These are phyloP conservation scores for Thozetella sp. DNA, from an alignment of 495 filamentous ascomycete species.

Conservation along the genomic window DNA sequence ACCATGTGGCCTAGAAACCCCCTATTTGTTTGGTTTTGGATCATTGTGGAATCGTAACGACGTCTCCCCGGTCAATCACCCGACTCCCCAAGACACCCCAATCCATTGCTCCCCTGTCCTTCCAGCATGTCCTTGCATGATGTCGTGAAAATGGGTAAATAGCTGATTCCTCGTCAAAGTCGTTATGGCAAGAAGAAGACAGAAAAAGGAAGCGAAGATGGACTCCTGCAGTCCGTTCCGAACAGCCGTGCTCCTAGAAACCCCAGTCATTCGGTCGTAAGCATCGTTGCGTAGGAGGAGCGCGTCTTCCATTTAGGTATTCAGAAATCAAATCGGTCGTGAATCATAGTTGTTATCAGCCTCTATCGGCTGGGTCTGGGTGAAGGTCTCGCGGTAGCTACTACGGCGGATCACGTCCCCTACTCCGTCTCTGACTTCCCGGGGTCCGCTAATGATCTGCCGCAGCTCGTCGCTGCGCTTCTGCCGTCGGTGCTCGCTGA, in stretches of 20 bases:
- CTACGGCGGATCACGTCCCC: constrained; percentile 49
- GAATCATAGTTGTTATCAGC: background rate
- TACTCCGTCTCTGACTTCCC: constrained; percentile 50
- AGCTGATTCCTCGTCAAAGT: background rate
- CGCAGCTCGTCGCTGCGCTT: constrained; percentile 66
- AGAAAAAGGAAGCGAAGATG: background rate
- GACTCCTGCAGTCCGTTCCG: background rate
- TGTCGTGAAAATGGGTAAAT: background rate
- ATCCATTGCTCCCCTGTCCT: background rate
- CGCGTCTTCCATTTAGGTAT: background rate
- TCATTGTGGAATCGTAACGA: background rate
- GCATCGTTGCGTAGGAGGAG: background rate
- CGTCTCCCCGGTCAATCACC: background rate
- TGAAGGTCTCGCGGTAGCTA: constrained; percentile 22
- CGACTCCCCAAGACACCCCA: background rate
- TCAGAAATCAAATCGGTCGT: background rate
- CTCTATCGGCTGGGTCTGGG: background rate
- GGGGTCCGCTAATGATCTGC: constrained; percentile 61
- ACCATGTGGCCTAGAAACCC: background rate
- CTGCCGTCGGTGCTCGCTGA: constrained; percentile 65
- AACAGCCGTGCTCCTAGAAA: background rate
- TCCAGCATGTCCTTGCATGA: background rate
- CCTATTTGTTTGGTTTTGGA: background rate
- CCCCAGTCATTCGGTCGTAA: background rate
- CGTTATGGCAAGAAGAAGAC: background rate